These are phyloP conservation scores for Ascoidea rubescens DNA, from an alignment of 805 yeast genomes.

Conservation along the genomic window DNA sequence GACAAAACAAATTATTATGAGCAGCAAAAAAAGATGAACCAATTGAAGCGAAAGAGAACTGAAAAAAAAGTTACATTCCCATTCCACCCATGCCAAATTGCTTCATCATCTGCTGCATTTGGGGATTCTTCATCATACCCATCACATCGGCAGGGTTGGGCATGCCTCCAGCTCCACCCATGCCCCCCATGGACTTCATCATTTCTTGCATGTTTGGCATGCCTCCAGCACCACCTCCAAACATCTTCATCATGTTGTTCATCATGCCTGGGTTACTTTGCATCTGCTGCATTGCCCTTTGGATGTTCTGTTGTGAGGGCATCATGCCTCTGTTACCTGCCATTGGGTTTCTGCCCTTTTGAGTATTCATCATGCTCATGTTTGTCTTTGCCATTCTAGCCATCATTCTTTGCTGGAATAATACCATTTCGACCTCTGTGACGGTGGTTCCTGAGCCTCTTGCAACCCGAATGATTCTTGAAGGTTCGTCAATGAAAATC, in stretches of 20 bases:
- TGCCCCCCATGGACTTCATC: conserved; percentile 22
- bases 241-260: conserved; percentile 59
- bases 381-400: conserved; percentile 45
- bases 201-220: conserved; percentile 34
- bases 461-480: conserved; percentile 80
- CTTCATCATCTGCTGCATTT: conserved; percentile 33
- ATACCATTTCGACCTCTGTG: conserved; percentile 83
- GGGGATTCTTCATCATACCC: conserved; percentile 26
- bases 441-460: conserved; percentile 90
- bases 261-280: conserved; percentile 65
- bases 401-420: conserved; percentile 88
- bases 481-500: conserved; percentile 66
- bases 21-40: not conserved
- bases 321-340: conserved; percentile 43
- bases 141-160: conserved; percentile 13
- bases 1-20: not conserved
- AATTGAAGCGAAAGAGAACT: too few species aligned
- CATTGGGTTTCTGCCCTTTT: conserved; percentile 41
- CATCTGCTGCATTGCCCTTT: conserved; percentile 43
- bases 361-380: conserved; percentile 33
- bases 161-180: conserved; percentile 9
- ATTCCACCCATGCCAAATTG: conserved; percentile 24
- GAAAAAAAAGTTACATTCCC: not conserved
- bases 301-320: conserved; percentile 25
- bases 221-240: conserved; percentile 25